A percentile compares a stretch with the other conserved stretches of the same genome.
These are phyloP conservation scores for Clarireedia hainanense DNA, from an alignment of 2,329 filamentous ascomycete species.

Conservation along the genomic window DNA sequence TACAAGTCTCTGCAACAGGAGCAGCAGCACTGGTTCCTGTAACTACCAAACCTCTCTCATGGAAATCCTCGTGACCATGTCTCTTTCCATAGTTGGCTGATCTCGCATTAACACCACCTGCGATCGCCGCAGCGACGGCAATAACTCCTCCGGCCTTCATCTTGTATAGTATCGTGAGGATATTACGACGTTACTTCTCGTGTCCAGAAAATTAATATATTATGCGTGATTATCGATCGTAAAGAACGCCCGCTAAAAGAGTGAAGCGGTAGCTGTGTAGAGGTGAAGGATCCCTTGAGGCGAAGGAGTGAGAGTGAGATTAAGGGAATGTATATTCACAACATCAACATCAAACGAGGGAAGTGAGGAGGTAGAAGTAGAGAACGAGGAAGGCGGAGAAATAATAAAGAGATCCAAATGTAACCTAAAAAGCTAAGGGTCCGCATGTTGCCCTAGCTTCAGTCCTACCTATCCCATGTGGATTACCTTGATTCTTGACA, in stretches of 20 bases:
- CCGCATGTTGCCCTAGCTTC: background rate
- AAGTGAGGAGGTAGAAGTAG: slow-evolving; percentile 25
- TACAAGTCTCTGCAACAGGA: slow-evolving; percentile 42
- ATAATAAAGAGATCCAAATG: background rate
- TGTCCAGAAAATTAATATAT: slow-evolving; percentile 10
- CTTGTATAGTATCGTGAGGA: slow-evolving; percentile 30
- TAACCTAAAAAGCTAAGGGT: background rate
- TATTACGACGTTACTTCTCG: slow-evolving; percentile 17
- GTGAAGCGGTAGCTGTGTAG: slow-evolving; percentile 60
- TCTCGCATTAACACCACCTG: slow-evolving; percentile 46
- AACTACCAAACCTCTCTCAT: slow-evolving; percentile 36
- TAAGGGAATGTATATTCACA: slow-evolving; percentile 33
- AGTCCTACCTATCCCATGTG: background rate
- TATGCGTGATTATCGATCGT: slow-evolving; percentile 14
- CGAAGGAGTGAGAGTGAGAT: slow-evolving; percentile 39
- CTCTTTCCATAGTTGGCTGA: slow-evolving; percentile 40
- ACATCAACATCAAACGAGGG: slow-evolving; percentile 10
- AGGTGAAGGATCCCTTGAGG: slow-evolving; percentile 41
- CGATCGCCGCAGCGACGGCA: slow-evolving; percentile 54
- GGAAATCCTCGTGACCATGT: slow-evolving; percentile 52
- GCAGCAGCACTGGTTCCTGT: slow-evolving; percentile 10
- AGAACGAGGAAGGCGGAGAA: background rate
- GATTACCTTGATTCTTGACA: too few relatives aligned
- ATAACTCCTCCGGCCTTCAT: slow-evolving; percentile 67
- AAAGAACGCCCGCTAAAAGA: slow-evolving; percentile 76